Percentiles rank a stretch among this genome's conserved stretches.
Evolutionary conservation across 202 grass and related monocot species (phyloP).

Genomic region (Brachypodium distachyon): DNA sequence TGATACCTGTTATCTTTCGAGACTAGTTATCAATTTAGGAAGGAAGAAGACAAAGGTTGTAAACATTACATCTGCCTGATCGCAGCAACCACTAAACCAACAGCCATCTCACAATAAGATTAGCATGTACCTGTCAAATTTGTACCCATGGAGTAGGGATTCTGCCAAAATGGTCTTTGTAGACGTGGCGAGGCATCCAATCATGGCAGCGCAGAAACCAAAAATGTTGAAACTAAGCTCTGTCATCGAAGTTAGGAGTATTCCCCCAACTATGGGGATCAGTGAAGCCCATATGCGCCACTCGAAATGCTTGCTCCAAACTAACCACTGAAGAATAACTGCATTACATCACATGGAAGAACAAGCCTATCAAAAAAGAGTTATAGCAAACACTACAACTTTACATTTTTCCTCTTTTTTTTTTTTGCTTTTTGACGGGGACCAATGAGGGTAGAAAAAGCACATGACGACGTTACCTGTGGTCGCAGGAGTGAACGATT

Average conservation of each 20-base stretch:
- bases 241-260: slow-evolving; percentile 84
- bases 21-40: neutral
- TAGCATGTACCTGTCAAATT: slow-evolving; percentile 87
- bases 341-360: slow-evolving; percentile 6
- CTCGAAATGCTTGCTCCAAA: slow-evolving; percentile 90
- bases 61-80: neutral
- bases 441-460: neutral
- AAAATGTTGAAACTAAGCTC: slow-evolving; percentile 96
- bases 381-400: neutral
- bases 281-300: slow-evolving; percentile 94
- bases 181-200: slow-evolving; percentile 88
- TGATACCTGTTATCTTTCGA: too few relatives aligned
- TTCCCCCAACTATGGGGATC: slow-evolving; percentile 88
- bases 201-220: slow-evolving; percentile 90
- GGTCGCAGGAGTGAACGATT: slow-evolving; percentile 98
- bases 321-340: slow-evolving; percentile 96
- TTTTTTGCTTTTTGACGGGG: neutral
- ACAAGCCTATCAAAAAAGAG: neutral
- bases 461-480: slow-evolving; percentile 35
- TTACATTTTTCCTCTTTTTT: neutral
- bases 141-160: slow-evolving; percentile 91
- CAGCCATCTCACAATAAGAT: neutral
- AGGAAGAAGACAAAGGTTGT: neutral
- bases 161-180: slow-evolving; percentile 96
- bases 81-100: neutral